Conservation (phyloP, 129 eudicot genomes). For the Chrysanthemum lavandulifolium region DNA sequence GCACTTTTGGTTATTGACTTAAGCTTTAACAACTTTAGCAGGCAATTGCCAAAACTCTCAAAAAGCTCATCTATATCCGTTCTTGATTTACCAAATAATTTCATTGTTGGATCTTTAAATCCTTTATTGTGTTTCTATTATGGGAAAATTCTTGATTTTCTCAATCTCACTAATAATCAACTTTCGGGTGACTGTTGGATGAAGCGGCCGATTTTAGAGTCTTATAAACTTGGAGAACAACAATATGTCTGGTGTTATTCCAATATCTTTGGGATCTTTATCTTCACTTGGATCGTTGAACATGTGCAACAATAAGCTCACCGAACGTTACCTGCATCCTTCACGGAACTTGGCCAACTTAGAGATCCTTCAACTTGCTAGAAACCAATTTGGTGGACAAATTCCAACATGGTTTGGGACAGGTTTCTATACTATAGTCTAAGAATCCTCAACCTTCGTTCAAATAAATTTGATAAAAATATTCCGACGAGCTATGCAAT, state of each 20-base stretch:
- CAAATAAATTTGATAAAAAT: not conserved
- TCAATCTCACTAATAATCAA: not conserved
- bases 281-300: not conserved
- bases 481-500: not conserved
- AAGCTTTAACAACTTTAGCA: not conserved
- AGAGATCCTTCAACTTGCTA: conserved; percentile 1
- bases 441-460: not conserved
- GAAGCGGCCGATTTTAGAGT: not conserved
- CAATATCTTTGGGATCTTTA: not conserved
- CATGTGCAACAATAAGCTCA: not conserved
- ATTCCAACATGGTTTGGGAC: not conserved
- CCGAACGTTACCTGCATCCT: not conserved
- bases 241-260: not conserved
- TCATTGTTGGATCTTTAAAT: not conserved
- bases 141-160: not conserved
- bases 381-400: not conserved
- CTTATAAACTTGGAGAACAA: not conserved
- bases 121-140: not conserved
- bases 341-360: not conserved
- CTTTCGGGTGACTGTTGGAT: not conserved
- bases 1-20: not conserved
- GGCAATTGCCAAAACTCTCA: not conserved
- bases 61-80: not conserved
- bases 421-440: not conserved
- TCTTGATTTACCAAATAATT: not conserved